Evolutionary conservation across 2,329 filamentous ascomycete species (phyloP), one percentile per base, ranked within the genome.

Genomic region (Colletotrichum sp.): DNA sequence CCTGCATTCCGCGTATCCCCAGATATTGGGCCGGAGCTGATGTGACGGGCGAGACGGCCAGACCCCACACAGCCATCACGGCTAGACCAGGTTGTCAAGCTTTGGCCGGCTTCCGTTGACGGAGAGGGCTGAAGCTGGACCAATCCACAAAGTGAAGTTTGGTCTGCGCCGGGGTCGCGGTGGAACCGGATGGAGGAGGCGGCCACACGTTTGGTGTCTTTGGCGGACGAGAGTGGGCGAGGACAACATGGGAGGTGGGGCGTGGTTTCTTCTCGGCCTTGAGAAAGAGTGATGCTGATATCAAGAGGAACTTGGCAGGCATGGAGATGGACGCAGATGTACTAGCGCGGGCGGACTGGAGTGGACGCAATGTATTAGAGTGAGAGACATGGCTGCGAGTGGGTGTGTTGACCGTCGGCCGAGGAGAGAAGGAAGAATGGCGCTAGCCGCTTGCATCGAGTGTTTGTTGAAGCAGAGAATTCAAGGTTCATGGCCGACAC

Each of bases 101-200:
- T 48, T 72, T 67, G 52, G 44, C 28, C n/a, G 68, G 63, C 24
- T 64, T 64, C 73, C 32, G 48, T 72, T 64, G 73, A 75, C 73
- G 63, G 63, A 75, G 69, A 68, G 63, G 63, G 69, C 73, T 68
- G 73, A 64, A 68, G 57, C 69, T 73, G 70, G 55, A 26, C 73
- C 69, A 48, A 64, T 71, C 68, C 52, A 71, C 28, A 62, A 39
- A 24, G 36, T 44, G 67, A 57, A 32, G 22, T 24, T 60, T 48
- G 52, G 26, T 32, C 16, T 24, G 39, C 30, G 26, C 68, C 59
- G 13, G 22, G 18, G 18, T 32, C n/a, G n/a, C n/a, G 44, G 68
- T 64, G 57, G 69, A 18, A 59, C 39, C 57, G 34, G 69, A 28
- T 63, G 70, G 22, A 32, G 7, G 70, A 73, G 44, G 55, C 64